Percentiles rank a stretch among this genome's conserved stretches.
Conservation (phyloP, 768 basidiomycete genomes). For the Lentinula sp. region DNA sequence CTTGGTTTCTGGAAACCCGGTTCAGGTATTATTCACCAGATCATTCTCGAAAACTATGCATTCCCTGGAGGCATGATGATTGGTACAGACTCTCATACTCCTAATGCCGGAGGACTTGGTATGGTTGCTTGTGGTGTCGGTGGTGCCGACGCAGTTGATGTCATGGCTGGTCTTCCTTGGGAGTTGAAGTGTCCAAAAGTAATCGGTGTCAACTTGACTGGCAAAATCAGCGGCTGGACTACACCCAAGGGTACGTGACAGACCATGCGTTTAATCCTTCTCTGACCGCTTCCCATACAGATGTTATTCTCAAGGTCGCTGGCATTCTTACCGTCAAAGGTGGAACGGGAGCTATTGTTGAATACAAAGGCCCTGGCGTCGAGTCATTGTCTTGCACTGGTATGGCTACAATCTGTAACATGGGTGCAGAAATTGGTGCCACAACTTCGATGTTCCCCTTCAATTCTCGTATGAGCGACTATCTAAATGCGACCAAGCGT, state of each 20-base stretch:
- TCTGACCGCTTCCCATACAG: slow-evolving; percentile 28
- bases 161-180: slow-evolving; percentile 98
- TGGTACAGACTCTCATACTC: slow-evolving; percentile 98
- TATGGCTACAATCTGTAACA: slow-evolving; percentile 99
- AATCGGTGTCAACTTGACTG: slow-evolving; percentile 94
- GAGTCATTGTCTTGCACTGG: slow-evolving; percentile 96
- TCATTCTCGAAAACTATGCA: slow-evolving; percentile 98
- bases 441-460: slow-evolving; percentile 99
- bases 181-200: slow-evolving; percentile 99
- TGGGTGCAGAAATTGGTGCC: slow-evolving; percentile 99
- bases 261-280: slow-evolving; percentile 3
- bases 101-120: slow-evolving; percentile 98
- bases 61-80: slow-evolving; percentile 99
- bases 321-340: slow-evolving; percentile 99
- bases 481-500: slow-evolving; percentile 94
- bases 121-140: slow-evolving; percentile 99
- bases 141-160: slow-evolving; percentile 98
- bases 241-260: slow-evolving; percentile 78
- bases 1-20: slow-evolving; percentile 99
- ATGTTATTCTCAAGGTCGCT: slow-evolving; percentile 98
- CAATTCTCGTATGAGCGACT: slow-evolving; percentile 91
- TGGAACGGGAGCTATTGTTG: slow-evolving; percentile 97
- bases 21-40: slow-evolving; percentile 98
- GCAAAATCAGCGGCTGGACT: slow-evolving; percentile 95
- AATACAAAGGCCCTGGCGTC: slow-evolving; percentile 93